Conservation (phyloP, 768 basidiomycete species). For the Kwoniella mangroviensis region DNA sequence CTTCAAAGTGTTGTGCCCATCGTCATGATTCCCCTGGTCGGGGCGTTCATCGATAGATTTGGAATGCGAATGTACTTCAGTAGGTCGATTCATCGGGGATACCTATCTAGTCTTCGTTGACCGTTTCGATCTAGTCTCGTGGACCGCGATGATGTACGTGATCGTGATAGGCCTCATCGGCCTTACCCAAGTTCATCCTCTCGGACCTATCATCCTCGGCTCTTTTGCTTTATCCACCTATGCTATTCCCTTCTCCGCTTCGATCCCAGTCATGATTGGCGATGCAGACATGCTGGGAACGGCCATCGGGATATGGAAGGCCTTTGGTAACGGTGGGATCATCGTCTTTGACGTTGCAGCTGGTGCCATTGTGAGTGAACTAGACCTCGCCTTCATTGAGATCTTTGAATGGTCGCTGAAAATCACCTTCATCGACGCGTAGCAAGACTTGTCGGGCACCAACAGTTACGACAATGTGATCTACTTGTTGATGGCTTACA, state of each 20-base stretch:
- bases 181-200: slow-evolving; percentile 49
- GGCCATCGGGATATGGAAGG: slow-evolving; percentile 51
- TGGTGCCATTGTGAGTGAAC: slow-evolving; percentile 30
- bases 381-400: too few relatives aligned
- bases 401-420: not conserved
- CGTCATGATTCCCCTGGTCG: slow-evolving; percentile 49
- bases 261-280: slow-evolving; percentile 48
- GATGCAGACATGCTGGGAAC: slow-evolving; percentile 45
- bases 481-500: slow-evolving; percentile 37
- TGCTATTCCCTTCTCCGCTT: slow-evolving; percentile 50
- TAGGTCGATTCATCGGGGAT: slow-evolving; percentile 3
- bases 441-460: slow-evolving; percentile 26
- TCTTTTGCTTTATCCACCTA: slow-evolving; percentile 48
- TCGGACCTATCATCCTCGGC: slow-evolving; percentile 48
- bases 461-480: slow-evolving; percentile 35
- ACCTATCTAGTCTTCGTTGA: not conserved
- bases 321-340: slow-evolving; percentile 38
- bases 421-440: not conserved
- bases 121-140: slow-evolving; percentile 24
- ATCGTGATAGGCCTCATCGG: slow-evolving; percentile 51
- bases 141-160: slow-evolving; percentile 49
- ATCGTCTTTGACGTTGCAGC: slow-evolving; percentile 35
- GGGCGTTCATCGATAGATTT: slow-evolving; percentile 50
- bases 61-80: slow-evolving; percentile 49
- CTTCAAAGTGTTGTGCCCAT: slow-evolving; percentile 51